These are phyloP conservation scores for Eudorina sp. DNA, from an alignment of 139 green algal genomes.

Conservation along the genomic window DNA sequence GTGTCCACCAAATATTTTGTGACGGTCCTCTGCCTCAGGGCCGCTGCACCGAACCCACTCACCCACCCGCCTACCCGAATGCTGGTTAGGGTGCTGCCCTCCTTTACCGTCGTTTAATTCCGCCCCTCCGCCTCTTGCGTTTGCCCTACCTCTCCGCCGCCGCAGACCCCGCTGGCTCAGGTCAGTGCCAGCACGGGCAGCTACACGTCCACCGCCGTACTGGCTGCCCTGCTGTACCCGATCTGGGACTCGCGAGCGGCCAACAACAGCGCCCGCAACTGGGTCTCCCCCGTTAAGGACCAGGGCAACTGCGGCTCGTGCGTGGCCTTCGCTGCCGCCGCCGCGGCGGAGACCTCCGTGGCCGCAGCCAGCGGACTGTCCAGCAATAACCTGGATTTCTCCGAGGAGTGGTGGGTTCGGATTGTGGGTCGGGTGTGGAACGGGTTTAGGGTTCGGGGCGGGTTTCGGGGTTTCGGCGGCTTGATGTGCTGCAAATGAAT, in stretches of 20 bases:
- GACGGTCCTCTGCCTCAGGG: too few species aligned
- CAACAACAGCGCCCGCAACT: background rate
- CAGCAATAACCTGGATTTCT: background rate
- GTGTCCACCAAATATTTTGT: too few species aligned
- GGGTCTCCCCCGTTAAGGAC: constrained; percentile 71
- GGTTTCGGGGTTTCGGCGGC: too few species aligned
- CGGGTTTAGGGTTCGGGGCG: too few species aligned
- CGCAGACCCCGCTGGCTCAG: constrained; percentile 17
- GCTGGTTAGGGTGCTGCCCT: background rate
- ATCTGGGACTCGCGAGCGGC: constrained; percentile 4
- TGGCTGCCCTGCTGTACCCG: background rate
- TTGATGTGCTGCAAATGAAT: too few species aligned
- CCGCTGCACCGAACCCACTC: background rate
- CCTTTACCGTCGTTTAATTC: background rate
- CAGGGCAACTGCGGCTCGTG: constrained; percentile 74
- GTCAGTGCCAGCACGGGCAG: background rate
- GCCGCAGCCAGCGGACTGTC: background rate
- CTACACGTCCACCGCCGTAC: constrained; percentile 6
- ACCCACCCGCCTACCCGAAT: background rate
- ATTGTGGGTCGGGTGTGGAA: too few species aligned
- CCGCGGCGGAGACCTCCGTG: background rate
- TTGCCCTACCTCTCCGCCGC: background rate
- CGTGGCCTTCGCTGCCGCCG: constrained; percentile 68
- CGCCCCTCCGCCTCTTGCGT: background rate
- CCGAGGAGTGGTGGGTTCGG: constrained; percentile 34